These are phyloP conservation scores for Chlorella sorokiniana DNA, from an alignment of 139 green algal genomes.

Conservation along the genomic window DNA sequence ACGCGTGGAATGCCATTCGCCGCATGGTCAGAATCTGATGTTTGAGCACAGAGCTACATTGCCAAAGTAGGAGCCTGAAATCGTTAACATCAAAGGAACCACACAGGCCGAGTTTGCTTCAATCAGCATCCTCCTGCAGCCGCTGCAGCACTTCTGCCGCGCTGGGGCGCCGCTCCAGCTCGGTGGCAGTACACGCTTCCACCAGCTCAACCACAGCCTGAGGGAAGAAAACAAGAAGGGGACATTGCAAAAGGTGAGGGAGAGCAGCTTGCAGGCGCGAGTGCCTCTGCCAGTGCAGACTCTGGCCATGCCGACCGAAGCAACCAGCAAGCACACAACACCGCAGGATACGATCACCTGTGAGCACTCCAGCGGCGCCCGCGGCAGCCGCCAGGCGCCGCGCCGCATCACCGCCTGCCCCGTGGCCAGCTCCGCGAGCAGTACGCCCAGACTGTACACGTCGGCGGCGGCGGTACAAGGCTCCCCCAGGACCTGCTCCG, in stretches of 20 bases:
- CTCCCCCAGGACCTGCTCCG: background rate
- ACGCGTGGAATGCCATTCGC: too few species aligned
- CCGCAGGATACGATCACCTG: too few species aligned
- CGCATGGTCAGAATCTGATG: too few species aligned
- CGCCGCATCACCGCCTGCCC: background rate
- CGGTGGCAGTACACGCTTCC: background rate
- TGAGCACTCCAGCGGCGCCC: background rate
- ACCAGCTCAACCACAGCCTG: background rate
- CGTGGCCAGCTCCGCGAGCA: background rate
- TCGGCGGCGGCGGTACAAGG: background rate
- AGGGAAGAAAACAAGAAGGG: too few species aligned
- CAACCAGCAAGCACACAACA: too few species aligned
- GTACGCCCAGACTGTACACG: background rate
- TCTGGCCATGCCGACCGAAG: too few species aligned
- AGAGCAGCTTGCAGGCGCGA: background rate
- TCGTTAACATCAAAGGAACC: too few species aligned
- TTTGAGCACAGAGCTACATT: too few species aligned
- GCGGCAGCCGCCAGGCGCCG: background rate
- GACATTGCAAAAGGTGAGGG: background rate
- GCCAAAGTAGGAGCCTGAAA: too few species aligned
- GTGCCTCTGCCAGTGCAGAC: too few species aligned
- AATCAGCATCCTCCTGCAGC: background rate
- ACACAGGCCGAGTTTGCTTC: background rate
- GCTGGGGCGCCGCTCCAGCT: background rate
- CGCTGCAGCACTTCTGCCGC: background rate